These are phyloP conservation scores for Psidium friedrichsthalianum DNA, from an alignment of 345 rosid genomes.

Conservation along the genomic window DNA sequence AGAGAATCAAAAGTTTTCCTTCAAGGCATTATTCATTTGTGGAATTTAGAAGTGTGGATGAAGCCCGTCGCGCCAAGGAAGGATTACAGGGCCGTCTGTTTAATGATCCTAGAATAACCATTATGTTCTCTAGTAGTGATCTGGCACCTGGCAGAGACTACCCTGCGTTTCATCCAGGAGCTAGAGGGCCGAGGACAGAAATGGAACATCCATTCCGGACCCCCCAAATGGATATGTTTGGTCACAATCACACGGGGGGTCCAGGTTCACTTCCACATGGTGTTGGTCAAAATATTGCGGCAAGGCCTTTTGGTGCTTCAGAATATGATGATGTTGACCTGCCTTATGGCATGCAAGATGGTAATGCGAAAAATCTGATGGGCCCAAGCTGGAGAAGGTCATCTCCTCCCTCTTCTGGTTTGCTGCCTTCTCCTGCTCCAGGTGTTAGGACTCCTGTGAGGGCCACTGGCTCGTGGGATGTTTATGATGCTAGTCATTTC, in stretches of 20 bases:
- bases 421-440: conserved; percentile 44
- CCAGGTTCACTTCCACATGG: conserved; percentile 23
- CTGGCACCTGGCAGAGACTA: conserved; percentile 53
- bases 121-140: conserved; percentile 65
- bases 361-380: conserved; percentile 11
- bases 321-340: conserved; percentile 41
- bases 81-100: conserved; percentile 89
- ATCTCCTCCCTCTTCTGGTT: conserved; percentile 47
- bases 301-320: conserved; percentile 34
- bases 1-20: conserved; percentile 71
- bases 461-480: conserved; percentile 66
- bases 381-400: conserved; percentile 57
- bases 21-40: conserved; percentile 79
- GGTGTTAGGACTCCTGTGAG: conserved; percentile 41
- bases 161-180: conserved; percentile 36
- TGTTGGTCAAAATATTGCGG: conserved; percentile 21
- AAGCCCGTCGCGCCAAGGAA: conserved; percentile 94
- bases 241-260: conserved; percentile 28
- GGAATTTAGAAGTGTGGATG: conserved; percentile 90
- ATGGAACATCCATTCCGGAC: conserved; percentile 36
- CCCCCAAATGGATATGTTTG: conserved; percentile 32
- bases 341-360: conserved; percentile 18
- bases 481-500: conserved; percentile 40
- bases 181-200: conserved; percentile 49
- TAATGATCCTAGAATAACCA: conserved; percentile 84